Conservation (phyloP, 2,329 filamentous ascomycete species). For the Cercospora berteroae region DNA sequence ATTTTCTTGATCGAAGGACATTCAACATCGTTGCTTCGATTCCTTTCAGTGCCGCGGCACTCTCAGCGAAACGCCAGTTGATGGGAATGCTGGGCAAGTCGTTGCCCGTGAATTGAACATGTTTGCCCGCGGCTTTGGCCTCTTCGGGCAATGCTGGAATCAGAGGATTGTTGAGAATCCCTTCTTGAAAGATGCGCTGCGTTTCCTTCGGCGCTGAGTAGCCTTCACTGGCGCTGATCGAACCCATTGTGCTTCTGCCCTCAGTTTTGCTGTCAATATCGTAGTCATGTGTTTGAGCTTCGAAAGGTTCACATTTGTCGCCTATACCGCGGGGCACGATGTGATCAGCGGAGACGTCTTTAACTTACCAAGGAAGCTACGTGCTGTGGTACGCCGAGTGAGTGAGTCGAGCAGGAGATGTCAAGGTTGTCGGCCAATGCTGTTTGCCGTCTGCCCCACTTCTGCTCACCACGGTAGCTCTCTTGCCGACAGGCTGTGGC, state of each 20-base stretch:
- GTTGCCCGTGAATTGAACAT: constrained; percentile 44
- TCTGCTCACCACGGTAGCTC: background rate
- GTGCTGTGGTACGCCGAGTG: background rate
- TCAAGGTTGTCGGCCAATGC: background rate
- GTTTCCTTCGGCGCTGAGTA: constrained; percentile 27
- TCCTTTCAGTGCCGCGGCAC: constrained; percentile 40
- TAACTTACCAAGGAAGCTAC: background rate
- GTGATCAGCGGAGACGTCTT: background rate
- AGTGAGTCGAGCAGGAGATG: background rate
- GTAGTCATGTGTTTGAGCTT: background rate
- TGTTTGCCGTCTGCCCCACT: background rate
- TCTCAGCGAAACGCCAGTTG: constrained; percentile 58
- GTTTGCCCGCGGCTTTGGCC: constrained; percentile 40
- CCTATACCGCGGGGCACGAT: background rate
- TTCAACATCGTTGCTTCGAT: constrained; percentile 27
- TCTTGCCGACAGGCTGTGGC: background rate
- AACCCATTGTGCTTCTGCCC: constrained; percentile 13
- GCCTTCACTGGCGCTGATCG: background rate
- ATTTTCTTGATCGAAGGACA: constrained; percentile 23
- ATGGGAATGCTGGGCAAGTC: constrained; percentile 51
- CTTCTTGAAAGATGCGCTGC: constrained; percentile 38
- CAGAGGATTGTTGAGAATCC: constrained; percentile 46
- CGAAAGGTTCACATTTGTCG: background rate
- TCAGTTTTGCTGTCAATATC: background rate
- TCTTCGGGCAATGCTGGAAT: constrained; percentile 42